A percentile compares a stretch with the other conserved stretches of the same genome.
Conservation (phyloP, 148 eudicot genomes). For the Chenopodium berlandieri region DNA sequence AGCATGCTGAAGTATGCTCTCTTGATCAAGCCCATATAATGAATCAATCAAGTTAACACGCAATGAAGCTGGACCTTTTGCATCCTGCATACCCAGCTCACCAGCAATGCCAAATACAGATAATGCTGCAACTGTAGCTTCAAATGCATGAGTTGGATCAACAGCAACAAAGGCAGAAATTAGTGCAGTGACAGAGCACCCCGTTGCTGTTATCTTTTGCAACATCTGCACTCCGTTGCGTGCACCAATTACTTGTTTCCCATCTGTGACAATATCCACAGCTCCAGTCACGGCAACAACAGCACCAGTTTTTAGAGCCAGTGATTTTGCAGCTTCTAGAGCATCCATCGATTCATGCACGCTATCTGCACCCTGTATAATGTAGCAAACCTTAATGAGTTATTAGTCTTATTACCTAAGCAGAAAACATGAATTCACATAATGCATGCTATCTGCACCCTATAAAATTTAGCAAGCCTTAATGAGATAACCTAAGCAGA, state of each 20-base stretch:
- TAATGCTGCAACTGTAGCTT: slow-evolving; percentile 77
- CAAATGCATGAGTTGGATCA: slow-evolving; percentile 56
- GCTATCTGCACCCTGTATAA: slow-evolving; percentile 72
- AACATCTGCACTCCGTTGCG: slow-evolving; percentile 76
- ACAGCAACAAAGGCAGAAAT: slow-evolving; percentile 82
- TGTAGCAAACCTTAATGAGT: slow-evolving; percentile 1
- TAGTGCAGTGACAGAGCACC: slow-evolving; percentile 84
- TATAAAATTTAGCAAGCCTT: slow-evolving; percentile 20
- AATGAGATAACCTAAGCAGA: neutral
- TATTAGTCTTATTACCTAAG: neutral
- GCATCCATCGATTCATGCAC: slow-evolving; percentile 69
- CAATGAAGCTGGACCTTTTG: slow-evolving; percentile 85
- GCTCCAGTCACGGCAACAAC: slow-evolving; percentile 86
- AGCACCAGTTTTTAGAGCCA: slow-evolving; percentile 55
- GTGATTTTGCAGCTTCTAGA: slow-evolving; percentile 73
- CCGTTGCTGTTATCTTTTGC: slow-evolving; percentile 82
- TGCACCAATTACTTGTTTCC: slow-evolving; percentile 52
- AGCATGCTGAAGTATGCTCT: slow-evolving; percentile 35
- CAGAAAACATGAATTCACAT: neutral
- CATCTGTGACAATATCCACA: slow-evolving; percentile 75
- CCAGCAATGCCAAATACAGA: slow-evolving; percentile 75
- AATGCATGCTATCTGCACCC: slow-evolving; percentile 75
- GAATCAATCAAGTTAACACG: slow-evolving; percentile 73
- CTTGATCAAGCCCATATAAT: slow-evolving; percentile 66
- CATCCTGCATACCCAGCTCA: slow-evolving; percentile 63